Evolutionary conservation across 1,284 basidiomycete genomes (phyloP).

Genomic region (Flammula alnicola): DNA sequence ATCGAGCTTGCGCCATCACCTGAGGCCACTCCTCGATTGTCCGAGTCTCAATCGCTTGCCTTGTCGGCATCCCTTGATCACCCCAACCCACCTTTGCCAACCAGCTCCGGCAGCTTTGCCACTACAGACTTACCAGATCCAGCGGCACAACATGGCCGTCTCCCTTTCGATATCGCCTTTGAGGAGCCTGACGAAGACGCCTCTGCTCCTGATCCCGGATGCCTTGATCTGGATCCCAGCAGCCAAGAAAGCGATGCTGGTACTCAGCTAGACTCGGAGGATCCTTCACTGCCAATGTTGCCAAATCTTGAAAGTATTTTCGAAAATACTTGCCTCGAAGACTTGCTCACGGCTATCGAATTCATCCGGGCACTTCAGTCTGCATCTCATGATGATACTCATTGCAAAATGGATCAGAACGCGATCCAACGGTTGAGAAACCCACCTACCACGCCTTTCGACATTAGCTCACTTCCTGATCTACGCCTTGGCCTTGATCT

Average conservation of each 20-base stretch:
- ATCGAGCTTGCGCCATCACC: background rate
- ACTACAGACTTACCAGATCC: constrained; percentile 5
- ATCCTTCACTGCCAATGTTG: constrained; percentile 5
- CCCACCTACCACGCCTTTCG: constrained; percentile 16
- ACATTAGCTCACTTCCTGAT: constrained; percentile 11
- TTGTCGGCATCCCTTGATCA: constrained; percentile 3
- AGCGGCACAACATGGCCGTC: constrained; percentile 4
- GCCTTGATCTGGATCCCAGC: constrained; percentile 1
- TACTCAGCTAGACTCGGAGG: constrained; percentile 6
- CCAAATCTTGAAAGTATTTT: constrained; percentile 8
- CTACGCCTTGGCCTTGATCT: constrained; percentile 13
- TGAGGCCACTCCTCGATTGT: constrained; percentile 1
- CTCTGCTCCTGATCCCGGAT: constrained; percentile 9
- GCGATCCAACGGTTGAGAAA: constrained; percentile 10
- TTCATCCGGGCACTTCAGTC: constrained; percentile 15
- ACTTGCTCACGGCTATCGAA: constrained; percentile 11
- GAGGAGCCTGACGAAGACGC: constrained; percentile 6
- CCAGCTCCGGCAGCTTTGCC: constrained; percentile 4
- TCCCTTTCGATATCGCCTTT: constrained; percentile 3
- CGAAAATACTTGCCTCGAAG: constrained; percentile 9
- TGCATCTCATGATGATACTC: constrained; percentile 12
- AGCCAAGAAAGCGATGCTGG: background rate
- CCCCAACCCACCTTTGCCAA: constrained; percentile 10
- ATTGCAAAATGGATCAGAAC: constrained; percentile 13
- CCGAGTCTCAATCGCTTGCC: constrained; percentile 3